Base-by-base conservation (phyloP, 495 filamentous ascomycete genomes). In the Tuber umbilicatum region DNA sequence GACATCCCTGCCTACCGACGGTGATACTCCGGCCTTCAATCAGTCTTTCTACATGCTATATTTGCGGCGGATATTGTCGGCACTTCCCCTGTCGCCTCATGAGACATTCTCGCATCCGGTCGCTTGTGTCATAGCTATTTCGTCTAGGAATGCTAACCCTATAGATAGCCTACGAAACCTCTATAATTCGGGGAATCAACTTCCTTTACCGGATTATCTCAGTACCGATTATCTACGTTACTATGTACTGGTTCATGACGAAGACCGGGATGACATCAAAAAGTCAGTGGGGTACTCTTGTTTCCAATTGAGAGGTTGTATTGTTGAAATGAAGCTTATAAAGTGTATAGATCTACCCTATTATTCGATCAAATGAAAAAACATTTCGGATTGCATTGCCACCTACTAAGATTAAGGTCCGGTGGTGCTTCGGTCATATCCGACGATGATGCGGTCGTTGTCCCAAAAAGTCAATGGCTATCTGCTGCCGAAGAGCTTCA, bases 281-380 rank as follows among this genome's bases (percentile, higher is more conserved):
- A 94, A 93, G 83, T 96, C 90, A 43, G 96, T 92, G 39, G 43
- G 35, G 40, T 21, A n/a, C 42, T 10, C 12, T 60, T 64, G 19
- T 43, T 35, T 12, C 23, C 55, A 64, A 64, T 31, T 17, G 55
- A 17, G 39, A 39, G 35, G 23, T 10, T 43, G 6, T 35, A 45
- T 12, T 31, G 35, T 43, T 70, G 74, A 31, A 50, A 67, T 60
- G 43, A 70, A 69, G 38, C 77, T 73, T 76, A 73, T 75, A n/a
- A 38, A 70, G 71, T 76, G 31, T n/a, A 45, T 68, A 82, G 81
- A 73, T 82, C 81, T 47, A 82, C 71, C n/a, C 60, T 70, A 12
- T 72, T 97, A 37, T 99, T 95, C 81, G 94, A 98, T 76, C 92
- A 97, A 82, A 99, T 99, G 95, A 98, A 98, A 84, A 88, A 94